phyloP scores from a whole-genome alignment of 2,329 filamentous ascomycete genomes.

The Fusarium robinianum region DNA sequence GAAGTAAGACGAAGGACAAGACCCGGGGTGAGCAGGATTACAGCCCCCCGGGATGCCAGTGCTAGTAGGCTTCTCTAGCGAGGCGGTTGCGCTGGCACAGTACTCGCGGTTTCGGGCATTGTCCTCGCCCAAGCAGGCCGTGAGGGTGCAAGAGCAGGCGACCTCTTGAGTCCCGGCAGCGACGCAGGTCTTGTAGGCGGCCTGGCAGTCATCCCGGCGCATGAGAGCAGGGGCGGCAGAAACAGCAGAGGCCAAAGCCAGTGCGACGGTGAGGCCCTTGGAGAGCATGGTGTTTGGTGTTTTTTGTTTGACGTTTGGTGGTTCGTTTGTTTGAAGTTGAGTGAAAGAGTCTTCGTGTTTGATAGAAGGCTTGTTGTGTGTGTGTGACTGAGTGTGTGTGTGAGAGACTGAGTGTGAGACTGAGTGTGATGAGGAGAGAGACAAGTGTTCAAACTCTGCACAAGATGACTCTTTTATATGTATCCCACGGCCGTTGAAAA shows the following conservation, averaged over 20 bases:
- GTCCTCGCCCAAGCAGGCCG: constrained; percentile 14
- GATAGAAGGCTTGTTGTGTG: too few relatives aligned
- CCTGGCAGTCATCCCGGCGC: constrained; percentile 11
- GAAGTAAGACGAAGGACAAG: constrained; percentile 9
- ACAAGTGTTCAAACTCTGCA: too few relatives aligned
- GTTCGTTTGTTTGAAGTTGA: not conserved
- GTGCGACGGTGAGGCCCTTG: constrained; percentile 8
- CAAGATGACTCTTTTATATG: too few relatives aligned
- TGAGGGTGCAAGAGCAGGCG: constrained; percentile 14
- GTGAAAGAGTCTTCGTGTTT: not conserved
- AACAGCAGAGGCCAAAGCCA: constrained; percentile 6
- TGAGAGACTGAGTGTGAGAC: too few relatives aligned
- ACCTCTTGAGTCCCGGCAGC: constrained; percentile 12
- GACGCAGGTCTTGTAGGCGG: constrained; percentile 15
- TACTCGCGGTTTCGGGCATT: constrained; percentile 16
- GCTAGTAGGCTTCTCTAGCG: constrained; percentile 6
- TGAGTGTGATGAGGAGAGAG: too few relatives aligned
- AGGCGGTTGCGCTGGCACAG: constrained; percentile 14
- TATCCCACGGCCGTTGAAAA: too few relatives aligned
- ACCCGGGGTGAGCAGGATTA: constrained; percentile 15
- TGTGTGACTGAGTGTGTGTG: too few relatives aligned
- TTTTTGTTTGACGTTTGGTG: not conserved
- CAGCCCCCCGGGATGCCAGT: constrained; percentile 16
- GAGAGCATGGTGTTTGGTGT: constrained; percentile 13
- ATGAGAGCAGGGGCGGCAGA: constrained; percentile 6